Conservation (phyloP, 441 rosid species). For the Populus hybrid region DNA sequence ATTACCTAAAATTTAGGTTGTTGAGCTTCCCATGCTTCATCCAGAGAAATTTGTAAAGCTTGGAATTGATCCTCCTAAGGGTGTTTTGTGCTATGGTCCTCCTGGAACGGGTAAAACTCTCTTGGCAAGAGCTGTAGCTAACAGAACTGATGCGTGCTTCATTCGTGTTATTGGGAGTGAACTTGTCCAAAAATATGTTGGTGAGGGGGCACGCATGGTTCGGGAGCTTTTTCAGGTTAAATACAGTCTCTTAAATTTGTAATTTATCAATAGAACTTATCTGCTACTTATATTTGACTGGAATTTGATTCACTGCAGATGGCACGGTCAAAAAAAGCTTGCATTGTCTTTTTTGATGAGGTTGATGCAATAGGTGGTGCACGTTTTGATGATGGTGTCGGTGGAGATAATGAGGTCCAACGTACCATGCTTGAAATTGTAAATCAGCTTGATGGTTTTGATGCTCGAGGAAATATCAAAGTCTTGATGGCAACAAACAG, state of each 20-base stretch:
- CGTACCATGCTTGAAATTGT: slow-evolving; percentile 99
- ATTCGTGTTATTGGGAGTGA: slow-evolving; percentile 98
- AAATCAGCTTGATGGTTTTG: slow-evolving; percentile 97
- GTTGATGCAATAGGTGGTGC: slow-evolving; percentile 99
- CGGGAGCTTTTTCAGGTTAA: slow-evolving; percentile 92
- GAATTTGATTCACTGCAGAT: slow-evolving; percentile 38
- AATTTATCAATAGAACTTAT: neutral
- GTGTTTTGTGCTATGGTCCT: slow-evolving; percentile 85
- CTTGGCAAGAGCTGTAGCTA: slow-evolving; percentile 96
- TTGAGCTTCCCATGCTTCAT: slow-evolving; percentile 91
- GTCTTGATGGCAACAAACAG: slow-evolving; percentile 98
- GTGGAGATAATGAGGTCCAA: slow-evolving; percentile 97
- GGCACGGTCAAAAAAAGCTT: slow-evolving; percentile 96
- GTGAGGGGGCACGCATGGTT: slow-evolving; percentile 99
- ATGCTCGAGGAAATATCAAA: slow-evolving; percentile 97
- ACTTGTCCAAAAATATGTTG: slow-evolving; percentile 97
- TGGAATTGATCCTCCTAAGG: slow-evolving; percentile 88
- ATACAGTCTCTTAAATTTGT: neutral
- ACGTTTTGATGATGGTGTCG: slow-evolving; percentile 96
- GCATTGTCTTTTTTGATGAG: slow-evolving; percentile 94
- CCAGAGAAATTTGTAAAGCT: slow-evolving; percentile 89
- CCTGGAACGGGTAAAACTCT: slow-evolving; percentile 97
- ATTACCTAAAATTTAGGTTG: slow-evolving; percentile 45
- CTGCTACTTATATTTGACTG: neutral
- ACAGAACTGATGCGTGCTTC: slow-evolving; percentile 97